phyloP scores from a whole-genome alignment of 139 green algal genomes.

The Coccomyxa sp. region DNA sequence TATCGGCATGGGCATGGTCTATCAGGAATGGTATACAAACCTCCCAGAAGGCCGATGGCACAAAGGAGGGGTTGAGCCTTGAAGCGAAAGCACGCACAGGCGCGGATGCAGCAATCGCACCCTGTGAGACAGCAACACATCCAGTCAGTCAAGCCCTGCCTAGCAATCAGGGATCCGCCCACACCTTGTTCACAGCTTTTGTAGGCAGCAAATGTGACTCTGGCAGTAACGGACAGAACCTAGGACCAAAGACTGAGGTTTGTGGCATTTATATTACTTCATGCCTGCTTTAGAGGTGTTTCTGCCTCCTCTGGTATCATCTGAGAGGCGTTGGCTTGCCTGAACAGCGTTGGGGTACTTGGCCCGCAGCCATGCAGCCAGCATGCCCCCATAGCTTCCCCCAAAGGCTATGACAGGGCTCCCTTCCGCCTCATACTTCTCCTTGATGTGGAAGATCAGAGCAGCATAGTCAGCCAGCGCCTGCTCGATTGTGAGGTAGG shows the following conservation, averaged over 20 bases:
- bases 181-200: not conserved
- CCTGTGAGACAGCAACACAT: conserved; percentile 6
- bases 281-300: not conserved
- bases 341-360: conserved; percentile 74
- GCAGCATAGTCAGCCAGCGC: conserved; percentile 78
- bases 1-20: too few species aligned
- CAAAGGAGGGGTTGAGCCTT: conserved; percentile 23
- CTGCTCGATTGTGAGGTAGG: conserved; percentile 72
- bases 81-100: conserved; percentile 53
- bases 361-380: conserved; percentile 73
- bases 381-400: conserved; percentile 85
- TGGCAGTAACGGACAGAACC: not conserved
- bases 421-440: conserved; percentile 11
- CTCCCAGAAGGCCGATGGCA: conserved; percentile 49
- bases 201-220: not conserved
- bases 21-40: too few species aligned
- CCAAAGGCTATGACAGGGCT: conserved; percentile 75
- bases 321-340: not conserved
- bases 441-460: conserved; percentile 50
- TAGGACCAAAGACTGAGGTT: too few species aligned
- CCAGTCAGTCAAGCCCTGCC: not conserved
- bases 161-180: not conserved
- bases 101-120: conserved; percentile 67
- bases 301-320: not conserved
- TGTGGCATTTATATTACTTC: too few species aligned